Percentiles rank a stretch among this genome's conserved stretches.
Conservation (phyloP, 2,329 filamentous ascomycete species). For the Aspergillus jensenii region DNA sequence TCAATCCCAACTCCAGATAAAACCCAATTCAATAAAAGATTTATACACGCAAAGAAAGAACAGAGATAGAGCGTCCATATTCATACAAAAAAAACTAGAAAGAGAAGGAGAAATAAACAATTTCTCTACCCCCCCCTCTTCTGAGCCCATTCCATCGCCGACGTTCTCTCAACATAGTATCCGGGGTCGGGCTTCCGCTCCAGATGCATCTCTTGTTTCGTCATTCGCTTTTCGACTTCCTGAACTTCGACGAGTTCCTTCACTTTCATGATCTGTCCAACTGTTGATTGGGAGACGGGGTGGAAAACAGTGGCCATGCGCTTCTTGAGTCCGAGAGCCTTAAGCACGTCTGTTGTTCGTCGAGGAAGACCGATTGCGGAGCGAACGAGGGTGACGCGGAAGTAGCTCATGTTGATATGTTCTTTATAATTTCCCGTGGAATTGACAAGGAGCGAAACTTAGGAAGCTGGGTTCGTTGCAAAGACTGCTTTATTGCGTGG, state of each 20-base stretch:
- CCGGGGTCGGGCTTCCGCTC: constrained; percentile 73
- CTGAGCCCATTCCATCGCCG: constrained; percentile 24
- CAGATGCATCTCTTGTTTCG: constrained; percentile 66
- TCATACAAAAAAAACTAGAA: background rate
- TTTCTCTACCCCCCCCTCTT: constrained; percentile 7
- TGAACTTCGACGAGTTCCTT: constrained; percentile 85
- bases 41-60: constrained; percentile 2
- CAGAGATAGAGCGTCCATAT: background rate
- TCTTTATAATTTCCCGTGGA: background rate
- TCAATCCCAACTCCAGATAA: constrained; percentile 10
- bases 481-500: background rate
- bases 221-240: constrained; percentile 69
- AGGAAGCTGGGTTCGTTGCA: background rate
- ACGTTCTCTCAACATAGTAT: constrained; percentile 71
- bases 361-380: constrained; percentile 84
- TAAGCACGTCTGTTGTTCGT: constrained; percentile 76
- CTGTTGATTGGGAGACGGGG: constrained; percentile 74
- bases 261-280: constrained; percentile 89
- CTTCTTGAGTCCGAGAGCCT: constrained; percentile 80
- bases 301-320: constrained; percentile 88
- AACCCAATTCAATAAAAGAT: background rate
- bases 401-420: constrained; percentile 65
- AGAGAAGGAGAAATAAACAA: background rate
- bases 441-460: background rate
- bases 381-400: constrained; percentile 87